Percentiles rank a stretch among this genome's conserved stretches.
phyloP scores from a whole-genome alignment of 768 basidiomycete genomes.

The Clitopilus passeckerianus region DNA sequence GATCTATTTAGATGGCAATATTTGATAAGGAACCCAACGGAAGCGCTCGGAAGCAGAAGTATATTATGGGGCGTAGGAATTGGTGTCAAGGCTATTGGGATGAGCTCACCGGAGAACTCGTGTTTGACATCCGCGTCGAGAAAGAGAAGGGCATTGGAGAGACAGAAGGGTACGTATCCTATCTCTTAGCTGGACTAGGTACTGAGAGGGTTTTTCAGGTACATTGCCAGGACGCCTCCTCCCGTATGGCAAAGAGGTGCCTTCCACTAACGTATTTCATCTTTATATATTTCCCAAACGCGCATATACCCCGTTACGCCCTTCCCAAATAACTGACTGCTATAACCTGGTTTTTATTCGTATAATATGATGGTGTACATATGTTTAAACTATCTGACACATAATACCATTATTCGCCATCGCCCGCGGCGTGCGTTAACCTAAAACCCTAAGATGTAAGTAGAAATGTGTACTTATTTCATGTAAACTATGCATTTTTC shows the following conservation, averaged over 20 bases:
- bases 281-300: too few species aligned
- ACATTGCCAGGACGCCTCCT: conserved; percentile 15
- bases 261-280: background rate
- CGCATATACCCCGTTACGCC: too few species aligned
- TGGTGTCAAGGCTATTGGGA: conserved; percentile 76
- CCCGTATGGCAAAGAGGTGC: conserved; percentile 16
- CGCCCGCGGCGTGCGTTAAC: too few species aligned
- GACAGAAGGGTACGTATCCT: conserved; percentile 65
- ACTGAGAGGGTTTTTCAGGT: conserved; percentile 7
- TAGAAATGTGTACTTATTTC: too few species aligned
- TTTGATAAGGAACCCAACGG: conserved; percentile 80
- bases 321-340: too few species aligned
- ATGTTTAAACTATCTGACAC: too few species aligned
- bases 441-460: too few species aligned
- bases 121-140: conserved; percentile 86
- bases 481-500: too few species aligned
- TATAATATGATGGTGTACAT: too few species aligned
- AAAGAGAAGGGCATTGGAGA: conserved; percentile 76
- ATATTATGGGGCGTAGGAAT: conserved; percentile 85
- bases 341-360: too few species aligned
- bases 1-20: conserved; percentile 55
- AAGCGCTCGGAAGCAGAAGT: conserved; percentile 65
- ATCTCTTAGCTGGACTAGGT: background rate
- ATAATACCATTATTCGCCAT: too few species aligned
- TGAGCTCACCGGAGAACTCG: conserved; percentile 50